Evolutionary conservation across 2,329 filamentous ascomycete genomes (phyloP).

Genomic region (Fusarium nisikadoi): DNA sequence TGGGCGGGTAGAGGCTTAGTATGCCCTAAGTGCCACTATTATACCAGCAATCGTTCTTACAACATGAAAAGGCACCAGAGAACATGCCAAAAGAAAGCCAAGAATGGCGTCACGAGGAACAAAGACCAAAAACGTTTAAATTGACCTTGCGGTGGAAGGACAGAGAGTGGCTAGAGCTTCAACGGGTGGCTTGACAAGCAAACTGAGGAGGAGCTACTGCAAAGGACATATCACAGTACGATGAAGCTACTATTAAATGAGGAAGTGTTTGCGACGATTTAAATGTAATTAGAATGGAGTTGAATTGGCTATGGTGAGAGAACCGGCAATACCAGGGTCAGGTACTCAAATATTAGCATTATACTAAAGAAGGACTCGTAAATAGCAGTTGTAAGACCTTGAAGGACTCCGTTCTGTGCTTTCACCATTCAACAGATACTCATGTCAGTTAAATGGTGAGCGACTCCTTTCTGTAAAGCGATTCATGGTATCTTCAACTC

Average conservation of each 20-base stretch:
- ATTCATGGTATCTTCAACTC: rapidly evolving
- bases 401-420: rapidly evolving
- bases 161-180: not conserved
- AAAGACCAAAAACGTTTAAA: rapidly evolving
- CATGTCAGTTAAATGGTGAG: rapidly evolving
- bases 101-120: rapidly evolving
- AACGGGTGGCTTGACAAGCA: not conserved
- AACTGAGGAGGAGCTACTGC: too few species aligned
- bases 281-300: rapidly evolving
- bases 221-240: rapidly evolving
- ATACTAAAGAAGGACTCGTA: rapidly evolving
- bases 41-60: not conserved
- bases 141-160: not conserved
- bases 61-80: not conserved
- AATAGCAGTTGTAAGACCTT: rapidly evolving
- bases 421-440: too few species aligned
- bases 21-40: rapidly evolving
- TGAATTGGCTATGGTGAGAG: rapidly evolving
- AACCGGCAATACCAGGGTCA: rapidly evolving
- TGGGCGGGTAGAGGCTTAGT: rapidly evolving
- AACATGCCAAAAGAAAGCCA: rapidly evolving
- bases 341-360: rapidly evolving
- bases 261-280: rapidly evolving
- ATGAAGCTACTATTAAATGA: rapidly evolving
- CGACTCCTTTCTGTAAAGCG: not conserved